Base-by-base conservation (phyloP, 2,329 filamentous ascomycete genomes). In the Xylariaceae sp. region DNA sequence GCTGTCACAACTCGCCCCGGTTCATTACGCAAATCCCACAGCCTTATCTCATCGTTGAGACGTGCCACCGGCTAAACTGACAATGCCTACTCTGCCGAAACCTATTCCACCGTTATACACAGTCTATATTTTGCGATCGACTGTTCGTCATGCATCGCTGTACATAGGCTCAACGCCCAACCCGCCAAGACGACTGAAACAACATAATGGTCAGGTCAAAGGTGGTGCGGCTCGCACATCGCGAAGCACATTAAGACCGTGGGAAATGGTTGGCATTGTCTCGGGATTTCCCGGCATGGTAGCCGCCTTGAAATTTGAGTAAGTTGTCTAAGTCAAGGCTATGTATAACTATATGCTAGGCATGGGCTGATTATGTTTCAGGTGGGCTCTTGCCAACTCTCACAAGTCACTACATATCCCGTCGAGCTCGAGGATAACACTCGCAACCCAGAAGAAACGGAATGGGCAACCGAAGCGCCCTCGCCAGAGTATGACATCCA, bases 151-250 rank as follows among this genome's bases (percentile, higher is more conserved):
- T 69, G 81, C 83, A 23, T 85, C 83, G 2, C 81, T 93, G 23
- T 99, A 99, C 73, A 89, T 98, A 52, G 95, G 95, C 50, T 96
- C 91, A 43, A 98, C 95, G 1, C 93, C 93, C 0, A 87, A 97
- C 69, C 93, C 95, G 42, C 86, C 87, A 1, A 84, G 93, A 56
- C 89, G 95, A 14, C 80, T 98, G 20, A 87, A 86, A 59, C 95
- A 98, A 72, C 95, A 99, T 75, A 99, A 99, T 81, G 95, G 95
- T 50, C 77, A 86, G 48, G 81, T 81, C 29, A 89, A 86, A 69
- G 95, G 95, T 49, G 95, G 95, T 37, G 95, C 95, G 26, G 84
- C 80, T 26, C 83, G 87, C 45, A 99, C 95, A 0, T 84, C 88
- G 10, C 81, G 84, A 50, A 74, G 78, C 45, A 85, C 75, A 3